Base-by-base conservation (phyloP, 2,329 filamentous ascomycete genomes). In the Botrytis hyacinthi region DNA sequence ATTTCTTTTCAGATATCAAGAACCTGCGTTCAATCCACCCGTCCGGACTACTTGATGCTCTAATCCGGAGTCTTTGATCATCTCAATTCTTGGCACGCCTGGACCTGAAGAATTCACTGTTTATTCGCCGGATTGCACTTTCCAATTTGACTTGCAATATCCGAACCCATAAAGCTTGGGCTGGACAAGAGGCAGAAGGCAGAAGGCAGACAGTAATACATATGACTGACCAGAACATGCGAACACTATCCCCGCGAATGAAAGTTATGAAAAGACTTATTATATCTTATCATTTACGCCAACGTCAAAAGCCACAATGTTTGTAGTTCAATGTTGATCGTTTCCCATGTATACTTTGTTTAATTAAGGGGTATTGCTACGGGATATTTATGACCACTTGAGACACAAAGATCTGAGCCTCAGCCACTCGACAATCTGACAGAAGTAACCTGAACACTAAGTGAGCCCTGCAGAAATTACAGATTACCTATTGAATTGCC, bases 341-440 rank as follows among this genome's bases (percentile, higher is more conserved):
- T 67, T 40, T 29, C 26, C 29, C 18, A 29, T 40, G 44, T 62
- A 42, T 35, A 37, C 59, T 7, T 29, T 44, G 22, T 63, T 63
- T 51, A 35, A 48, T 71, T 71, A 71, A 71, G 69, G 57, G 69
- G 69, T 65, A 70, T n/a, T n/a, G 44, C 44, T 71, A 71, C 57
- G 59, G 69, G 65, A 22, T 18, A 40, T 68, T 54, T 32, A 54
- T 68, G 48, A 68, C 66, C 35, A 57, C 66, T 54, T 40, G 48
- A 37, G 8, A 68, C 66, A 68, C 66, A 68, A 42, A 65, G 69
- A 71, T 71, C 59, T 71, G 42, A 71, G 46, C 16, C 46, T 48
- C 46, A 48, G 69, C 69, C 44, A 71, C 69, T 71, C 69, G 69
- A 71, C 46, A 71, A 71, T 71, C 69, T 71, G 59, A 63, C 42